A percentile compares a stretch with the other conserved stretches of the same genome.
Conservation (phyloP, 345 rosid genomes). For the Lepidium sativum region DNA sequence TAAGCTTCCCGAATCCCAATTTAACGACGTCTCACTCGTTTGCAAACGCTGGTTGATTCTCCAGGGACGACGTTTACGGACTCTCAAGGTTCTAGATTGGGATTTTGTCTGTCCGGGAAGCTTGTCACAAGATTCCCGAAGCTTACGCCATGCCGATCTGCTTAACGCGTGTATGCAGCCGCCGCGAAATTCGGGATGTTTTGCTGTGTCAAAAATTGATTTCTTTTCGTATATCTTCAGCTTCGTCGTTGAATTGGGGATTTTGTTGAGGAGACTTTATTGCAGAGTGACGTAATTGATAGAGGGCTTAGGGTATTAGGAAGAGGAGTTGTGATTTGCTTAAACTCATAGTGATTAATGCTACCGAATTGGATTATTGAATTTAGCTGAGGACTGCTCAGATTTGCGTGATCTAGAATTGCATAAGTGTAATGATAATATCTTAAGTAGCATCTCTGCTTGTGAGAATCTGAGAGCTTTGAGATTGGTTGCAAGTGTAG, state of each 20-base stretch:
- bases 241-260: constrained; percentile 22
- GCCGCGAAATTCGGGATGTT: constrained; percentile 43
- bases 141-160: constrained; percentile 48
- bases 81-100: constrained; percentile 55
- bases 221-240: constrained; percentile 34
- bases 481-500: constrained; percentile 56
- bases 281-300: constrained; percentile 50
- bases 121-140: constrained; percentile 55
- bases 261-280: constrained; percentile 40
- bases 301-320: constrained; percentile 51
- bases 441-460: constrained; percentile 65
- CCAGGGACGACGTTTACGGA: constrained; percentile 55
- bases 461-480: constrained; percentile 63
- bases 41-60: constrained; percentile 87
- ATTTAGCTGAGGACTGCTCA: constrained; percentile 50
- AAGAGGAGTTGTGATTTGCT: constrained; percentile 58
- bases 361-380: constrained; percentile 60
- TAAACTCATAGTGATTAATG: constrained; percentile 54
- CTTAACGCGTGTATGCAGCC: constrained; percentile 38
- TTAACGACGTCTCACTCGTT: constrained; percentile 41
- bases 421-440: constrained; percentile 57
- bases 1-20: constrained; percentile 47
- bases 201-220: constrained; percentile 33
- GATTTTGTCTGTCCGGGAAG: constrained; percentile 60
- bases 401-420: constrained; percentile 74